Percentiles rank a stretch among this genome's conserved stretches.
phyloP scores from a whole-genome alignment of 2,329 filamentous ascomycete genomes.

The Tolypocladium ovalisporum region DNA sequence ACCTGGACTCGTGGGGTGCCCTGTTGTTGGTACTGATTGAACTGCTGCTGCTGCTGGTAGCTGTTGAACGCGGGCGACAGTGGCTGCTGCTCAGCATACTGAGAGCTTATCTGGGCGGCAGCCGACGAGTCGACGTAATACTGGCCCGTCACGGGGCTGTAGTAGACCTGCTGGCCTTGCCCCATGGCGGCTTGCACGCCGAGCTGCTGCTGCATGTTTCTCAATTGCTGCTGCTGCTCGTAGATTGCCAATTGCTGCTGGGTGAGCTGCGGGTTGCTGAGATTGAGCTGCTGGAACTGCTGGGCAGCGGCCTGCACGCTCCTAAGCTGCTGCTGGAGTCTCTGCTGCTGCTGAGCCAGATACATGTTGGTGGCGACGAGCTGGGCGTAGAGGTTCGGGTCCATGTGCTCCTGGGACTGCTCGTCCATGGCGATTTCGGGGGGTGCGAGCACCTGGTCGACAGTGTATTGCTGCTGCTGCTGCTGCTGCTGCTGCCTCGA shows the following conservation, averaged over 20 bases:
- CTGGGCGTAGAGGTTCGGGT: slow-evolving; percentile 78
- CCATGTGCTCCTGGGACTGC: slow-evolving; percentile 62
- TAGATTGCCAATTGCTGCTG: slow-evolving; percentile 38
- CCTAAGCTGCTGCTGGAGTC: slow-evolving; percentile 84
- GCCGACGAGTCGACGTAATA: slow-evolving; percentile 65
- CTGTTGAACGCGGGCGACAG: slow-evolving; percentile 21
- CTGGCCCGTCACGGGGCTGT: slow-evolving; percentile 78
- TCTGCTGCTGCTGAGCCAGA: slow-evolving; percentile 87
- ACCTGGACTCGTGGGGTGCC: slow-evolving; percentile 67
- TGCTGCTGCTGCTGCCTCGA: slow-evolving; percentile 9
- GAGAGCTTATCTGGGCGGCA: slow-evolving; percentile 25
- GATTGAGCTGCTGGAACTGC: slow-evolving; percentile 67
- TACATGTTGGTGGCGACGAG: slow-evolving; percentile 86
- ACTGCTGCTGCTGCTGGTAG: slow-evolving; percentile 32
- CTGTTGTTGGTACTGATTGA: slow-evolving; percentile 30
- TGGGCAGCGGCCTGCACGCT: slow-evolving; percentile 73
- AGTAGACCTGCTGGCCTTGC: slow-evolving; percentile 70
- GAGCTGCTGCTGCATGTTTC: slow-evolving; percentile 28
- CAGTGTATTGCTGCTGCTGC: slow-evolving; percentile 47
- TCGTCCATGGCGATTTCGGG: slow-evolving; percentile 68
- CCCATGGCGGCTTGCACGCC: slow-evolving; percentile 23
- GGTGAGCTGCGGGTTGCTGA: slow-evolving; percentile 41
- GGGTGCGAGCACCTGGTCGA: slow-evolving; percentile 83
- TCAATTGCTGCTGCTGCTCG: slow-evolving; percentile 30
- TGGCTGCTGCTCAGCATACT: slow-evolving; percentile 34